Conservation (phyloP, 2,329 filamentous ascomycete species). For the Neonectria neomacrospora region DNA sequence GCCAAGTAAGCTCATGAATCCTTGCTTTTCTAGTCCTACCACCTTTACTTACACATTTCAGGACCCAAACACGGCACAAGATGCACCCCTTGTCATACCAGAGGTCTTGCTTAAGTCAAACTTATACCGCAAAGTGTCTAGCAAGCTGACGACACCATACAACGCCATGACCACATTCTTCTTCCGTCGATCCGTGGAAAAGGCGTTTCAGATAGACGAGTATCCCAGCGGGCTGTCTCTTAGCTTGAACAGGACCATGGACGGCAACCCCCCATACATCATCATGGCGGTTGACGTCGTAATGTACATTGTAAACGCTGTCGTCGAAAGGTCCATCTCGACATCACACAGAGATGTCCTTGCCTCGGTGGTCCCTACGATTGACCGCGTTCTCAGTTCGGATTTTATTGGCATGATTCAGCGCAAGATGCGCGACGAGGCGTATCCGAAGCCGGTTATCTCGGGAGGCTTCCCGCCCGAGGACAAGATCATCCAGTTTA, state of each 20-base stretch:
- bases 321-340: conserved; percentile 85
- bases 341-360: conserved; percentile 86
- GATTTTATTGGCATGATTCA: conserved; percentile 98
- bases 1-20: conserved; percentile 67
- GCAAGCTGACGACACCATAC: conserved; percentile 82
- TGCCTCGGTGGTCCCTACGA: conserved; percentile 78
- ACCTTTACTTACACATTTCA: conserved; percentile 47
- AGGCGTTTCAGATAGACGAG: conserved; percentile 97
- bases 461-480: conserved; percentile 88
- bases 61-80: conserved; percentile 63
- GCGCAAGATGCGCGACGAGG: conserved; percentile 96
- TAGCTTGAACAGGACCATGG: conserved; percentile 75
- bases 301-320: conserved; percentile 98
- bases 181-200: conserved; percentile 94
- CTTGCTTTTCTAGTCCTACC: background rate
- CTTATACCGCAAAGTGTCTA: conserved; percentile 80
- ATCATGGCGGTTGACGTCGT: conserved; percentile 97
- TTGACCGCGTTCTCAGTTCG: conserved; percentile 82
- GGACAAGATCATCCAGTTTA: conserved; percentile 86
- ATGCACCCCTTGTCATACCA: conserved; percentile 72
- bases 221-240: conserved; percentile 82
- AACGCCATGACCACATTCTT: conserved; percentile 96
- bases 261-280: conserved; percentile 87
- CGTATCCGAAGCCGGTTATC: conserved; percentile 82
- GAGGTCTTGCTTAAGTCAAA: conserved; percentile 82